Evolutionary conservation across 2,329 filamentous ascomycete species (phyloP).

Genomic region (Mariannaea sp.): DNA sequence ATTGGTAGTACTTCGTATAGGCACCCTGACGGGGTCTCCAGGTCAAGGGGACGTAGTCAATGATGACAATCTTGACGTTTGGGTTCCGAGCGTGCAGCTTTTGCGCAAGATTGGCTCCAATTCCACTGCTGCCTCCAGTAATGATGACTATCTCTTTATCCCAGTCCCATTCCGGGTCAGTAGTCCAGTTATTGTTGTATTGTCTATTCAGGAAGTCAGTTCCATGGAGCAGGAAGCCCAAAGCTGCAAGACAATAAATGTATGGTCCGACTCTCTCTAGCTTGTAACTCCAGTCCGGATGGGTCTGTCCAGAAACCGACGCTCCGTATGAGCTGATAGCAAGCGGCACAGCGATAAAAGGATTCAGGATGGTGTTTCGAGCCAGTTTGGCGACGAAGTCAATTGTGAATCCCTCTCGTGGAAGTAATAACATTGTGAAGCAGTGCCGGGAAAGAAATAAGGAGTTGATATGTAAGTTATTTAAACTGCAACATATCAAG

Average conservation of each 20-base stretch:
- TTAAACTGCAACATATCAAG: too few relatives aligned
- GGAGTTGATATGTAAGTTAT: too few relatives aligned
- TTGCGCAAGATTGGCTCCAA: conserved; percentile 43
- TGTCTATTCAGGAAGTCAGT: conserved; percentile 2
- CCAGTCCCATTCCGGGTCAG: conserved; percentile 5
- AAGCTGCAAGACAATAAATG: background rate
- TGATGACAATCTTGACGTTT: conserved; percentile 39
- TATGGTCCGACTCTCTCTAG: too few relatives aligned
- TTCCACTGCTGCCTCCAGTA: conserved; percentile 43
- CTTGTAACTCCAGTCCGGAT: background rate
- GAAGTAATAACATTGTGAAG: background rate
- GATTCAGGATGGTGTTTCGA: background rate
- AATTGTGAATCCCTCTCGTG: conserved; percentile 10
- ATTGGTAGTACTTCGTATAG: conserved; percentile 40
- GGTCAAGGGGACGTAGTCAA: conserved; percentile 42
- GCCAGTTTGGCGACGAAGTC: background rate
- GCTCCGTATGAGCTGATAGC: background rate
- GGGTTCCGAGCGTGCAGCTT: conserved; percentile 35
- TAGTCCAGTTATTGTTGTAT: conserved; percentile 6
- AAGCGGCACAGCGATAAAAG: background rate
- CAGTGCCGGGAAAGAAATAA: too few relatives aligned
- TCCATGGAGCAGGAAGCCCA: background rate
- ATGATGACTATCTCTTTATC: conserved; percentile 16
- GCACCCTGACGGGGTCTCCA: conserved; percentile 34
- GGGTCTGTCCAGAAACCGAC: background rate